Evolutionary conservation across 768 basidiomycete genomes (phyloP), one percentile per base, ranked within the genome.

Genomic region (Mycena kentingensis): DNA sequence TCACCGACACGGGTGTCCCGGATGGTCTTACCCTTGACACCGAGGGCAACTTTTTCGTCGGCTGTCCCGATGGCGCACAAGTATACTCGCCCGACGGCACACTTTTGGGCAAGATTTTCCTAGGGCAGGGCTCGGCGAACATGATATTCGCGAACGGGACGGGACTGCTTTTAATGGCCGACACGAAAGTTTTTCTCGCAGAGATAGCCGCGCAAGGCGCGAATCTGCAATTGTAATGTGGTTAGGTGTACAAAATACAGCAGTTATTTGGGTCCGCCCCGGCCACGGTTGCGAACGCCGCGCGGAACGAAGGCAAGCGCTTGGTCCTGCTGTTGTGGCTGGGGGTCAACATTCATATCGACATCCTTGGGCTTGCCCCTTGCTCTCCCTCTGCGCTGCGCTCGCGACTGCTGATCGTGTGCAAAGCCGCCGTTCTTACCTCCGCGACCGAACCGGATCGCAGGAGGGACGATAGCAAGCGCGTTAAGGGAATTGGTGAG

Each of bases 381-480:
- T 15, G 36, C 19, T 31, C 45, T 24, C 8, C 53, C 52, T 26
- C 35, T 42, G 15, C 55, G 56, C 13, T 45, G 41, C 39, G 41
- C 11, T 7, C 36, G 36, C 21, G 41, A 19, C 22, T 8, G 48
- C 43, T 35, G 52, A 11, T 54, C 53, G 50, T 52, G 54, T 15
- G 49, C 72, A 55, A 85, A 80, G 6, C 81, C 84, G 24, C 77
- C 78, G 19, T 65, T 70, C 58, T 77, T 81, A 3, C 82, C 84
- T 0, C 90, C 90, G 32, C 88, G 76, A 22, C 89, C 89, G 54
- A 92, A 92, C 12, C 84, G 78, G 35, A 91, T 78, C 0, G 85
- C 77, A 3, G 81, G 69, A 3, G 89, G 89, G 1, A 91, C 80
- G 49, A 91, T 77, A 8, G 82, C 73, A 5, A 81, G 70, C 1